Base-by-base conservation (phyloP, 148 eudicot species). In the Rhododendron ovatum region DNA sequence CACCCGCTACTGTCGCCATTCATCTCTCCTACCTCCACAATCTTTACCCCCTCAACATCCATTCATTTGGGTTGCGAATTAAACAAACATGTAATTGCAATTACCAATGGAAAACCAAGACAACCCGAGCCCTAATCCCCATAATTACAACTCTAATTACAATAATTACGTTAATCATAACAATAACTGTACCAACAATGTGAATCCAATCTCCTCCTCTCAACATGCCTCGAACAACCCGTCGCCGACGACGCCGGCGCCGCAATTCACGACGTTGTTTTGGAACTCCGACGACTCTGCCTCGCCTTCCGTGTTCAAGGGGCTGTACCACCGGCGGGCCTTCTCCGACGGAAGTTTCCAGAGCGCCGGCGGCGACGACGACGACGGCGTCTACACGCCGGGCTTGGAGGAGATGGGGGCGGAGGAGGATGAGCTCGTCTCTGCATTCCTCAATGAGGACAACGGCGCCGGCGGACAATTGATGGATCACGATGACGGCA, bases 391-490 rank as follows among this genome's bases (percentile, higher is more conserved):
- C 71, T 90, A 86, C 65, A 75, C 89, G n/a, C 88, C 88, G 81
- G 89, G 90, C 48, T 84, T 87, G 67, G 92, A 50, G 17, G 84
- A 26, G 88, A 90, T 89, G 17, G 78, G 67, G 67, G 77, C 90
- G 50, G 90, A 90, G 2, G 90, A 71, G 65, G 92, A 90, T 45
- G 93, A 93, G 91, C 91, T 93, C 43, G 88, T 92, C 81, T 89
- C 86, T 84, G 89, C 91, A 83, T 92, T 90, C 88, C 92, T 91
- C 69, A 88, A 69, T 73, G 85, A 61, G 59, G 85, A 71, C 20
- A 17, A 35, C 55, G 45, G 73, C 50, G 59, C 79, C 65, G 6
- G 14, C 47, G 87, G 71, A 48, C 12, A 30, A 2, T 33, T 80
- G 39, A 80, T 51, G 63, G 65, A 50, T 80, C 61, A 81, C n/a